These are phyloP conservation scores for Persicaria maculosa DNA, from an alignment of 148 eudicot species.

Conservation along the genomic window DNA sequence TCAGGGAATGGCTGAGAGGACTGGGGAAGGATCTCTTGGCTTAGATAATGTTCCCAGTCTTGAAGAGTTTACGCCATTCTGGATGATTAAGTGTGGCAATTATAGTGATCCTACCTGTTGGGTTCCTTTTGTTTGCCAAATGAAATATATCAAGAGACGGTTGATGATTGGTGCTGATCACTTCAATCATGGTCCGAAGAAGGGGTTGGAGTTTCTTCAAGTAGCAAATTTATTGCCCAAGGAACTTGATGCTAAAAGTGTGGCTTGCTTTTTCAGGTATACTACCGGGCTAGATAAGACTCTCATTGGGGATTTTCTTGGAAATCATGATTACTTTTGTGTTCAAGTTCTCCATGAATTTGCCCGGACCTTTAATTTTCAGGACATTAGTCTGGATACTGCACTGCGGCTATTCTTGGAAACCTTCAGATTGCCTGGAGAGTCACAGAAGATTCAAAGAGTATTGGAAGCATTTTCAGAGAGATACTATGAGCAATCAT, in stretches of 20 bases:
- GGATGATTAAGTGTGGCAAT: conserved; percentile 25
- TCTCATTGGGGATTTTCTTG: conserved; percentile 26
- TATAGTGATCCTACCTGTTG: conserved; percentile 15
- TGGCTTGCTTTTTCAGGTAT: conserved; percentile 26
- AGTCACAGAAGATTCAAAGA: conserved; percentile 24
- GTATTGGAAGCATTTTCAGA: conserved; percentile 29
- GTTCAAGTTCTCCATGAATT: conserved; percentile 29
- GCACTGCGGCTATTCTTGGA: conserved; percentile 29
- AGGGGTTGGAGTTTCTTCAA: conserved; percentile 28
- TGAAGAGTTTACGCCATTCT: conserved; percentile 24
- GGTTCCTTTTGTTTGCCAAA: conserved; percentile 17
- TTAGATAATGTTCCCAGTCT: conserved; percentile 8
- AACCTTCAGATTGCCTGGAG: conserved; percentile 27
- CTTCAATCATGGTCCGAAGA: conserved; percentile 21
- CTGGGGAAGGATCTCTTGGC: conserved; percentile 13
- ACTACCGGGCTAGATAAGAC: conserved; percentile 25
- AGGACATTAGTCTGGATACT: conserved; percentile 25
- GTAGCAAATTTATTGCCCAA: conserved; percentile 22
- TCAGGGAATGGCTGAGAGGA: conserved; percentile 26
- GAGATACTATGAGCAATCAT: conserved; percentile 30
- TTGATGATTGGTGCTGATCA: conserved; percentile 22
- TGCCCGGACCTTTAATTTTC: conserved; percentile 25
- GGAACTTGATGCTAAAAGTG: conserved; percentile 24
- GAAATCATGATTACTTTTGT: conserved; percentile 24
- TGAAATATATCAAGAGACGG: conserved; percentile 16